Conservation (phyloP, 495 filamentous ascomycete species). For the Aspergillus hancockii region DNA sequence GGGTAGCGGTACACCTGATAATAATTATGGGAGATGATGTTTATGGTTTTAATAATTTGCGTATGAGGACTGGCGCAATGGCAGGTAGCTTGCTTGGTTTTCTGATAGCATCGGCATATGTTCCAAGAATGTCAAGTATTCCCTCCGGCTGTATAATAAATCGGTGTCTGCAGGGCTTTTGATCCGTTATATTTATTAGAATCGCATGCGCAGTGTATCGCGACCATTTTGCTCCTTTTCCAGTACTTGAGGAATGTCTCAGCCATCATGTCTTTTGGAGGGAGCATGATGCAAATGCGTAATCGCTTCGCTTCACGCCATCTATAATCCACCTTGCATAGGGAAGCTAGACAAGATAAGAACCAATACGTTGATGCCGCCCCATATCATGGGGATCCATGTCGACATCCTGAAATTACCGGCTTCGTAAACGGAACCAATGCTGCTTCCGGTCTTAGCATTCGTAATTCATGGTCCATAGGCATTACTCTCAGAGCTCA, state of each 20-base stretch:
- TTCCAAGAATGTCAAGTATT: not conserved
- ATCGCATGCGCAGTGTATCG: not conserved
- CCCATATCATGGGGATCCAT: constrained; percentile 96
- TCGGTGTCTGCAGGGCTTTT: not conserved
- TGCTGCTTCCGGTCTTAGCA: constrained; percentile 46
- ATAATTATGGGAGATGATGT: constrained; percentile 37
- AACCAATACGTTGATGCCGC: constrained; percentile 85
- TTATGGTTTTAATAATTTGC: not conserved
- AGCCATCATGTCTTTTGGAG: not conserved
- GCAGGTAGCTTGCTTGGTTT: constrained; percentile 21
- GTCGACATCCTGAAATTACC: constrained; percentile 94
- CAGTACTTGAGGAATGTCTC: not conserved
- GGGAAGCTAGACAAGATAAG: constrained; percentile 91
- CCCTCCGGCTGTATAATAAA: not conserved
- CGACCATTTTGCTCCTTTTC: not conserved
- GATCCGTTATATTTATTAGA: not conserved
- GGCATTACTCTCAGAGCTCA: not conserved
- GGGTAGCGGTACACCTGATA: constrained; percentile 32
- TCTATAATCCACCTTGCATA: constrained; percentile 84
- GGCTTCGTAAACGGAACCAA: constrained; percentile 83
- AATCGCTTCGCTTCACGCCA: not conserved
- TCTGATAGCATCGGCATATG: constrained; percentile 11
- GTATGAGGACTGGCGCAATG: constrained; percentile 26
- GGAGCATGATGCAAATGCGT: not conserved
- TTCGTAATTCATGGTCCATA: not conserved